Evolutionary conservation across 257 asterid genomes (phyloP).

Genomic region (Solanum paucissectum): DNA sequence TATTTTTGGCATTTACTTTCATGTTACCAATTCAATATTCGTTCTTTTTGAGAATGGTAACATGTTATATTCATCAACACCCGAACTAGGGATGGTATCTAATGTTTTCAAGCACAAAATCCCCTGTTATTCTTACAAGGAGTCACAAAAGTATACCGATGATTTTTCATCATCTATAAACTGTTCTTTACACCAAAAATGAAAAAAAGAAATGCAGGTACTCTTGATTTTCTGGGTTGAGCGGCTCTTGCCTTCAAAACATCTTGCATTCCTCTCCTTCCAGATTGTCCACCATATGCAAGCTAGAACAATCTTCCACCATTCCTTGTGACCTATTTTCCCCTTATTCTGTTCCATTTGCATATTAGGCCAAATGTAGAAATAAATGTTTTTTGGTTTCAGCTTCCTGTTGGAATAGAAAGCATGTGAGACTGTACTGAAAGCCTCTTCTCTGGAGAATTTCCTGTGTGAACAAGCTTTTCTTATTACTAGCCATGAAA

Average conservation of each 20-base stretch:
- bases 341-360: background rate
- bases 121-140: background rate
- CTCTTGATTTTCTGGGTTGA: background rate
- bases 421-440: background rate
- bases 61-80: background rate
- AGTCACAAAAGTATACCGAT: background rate
- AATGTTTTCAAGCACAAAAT: background rate
- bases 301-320: background rate
- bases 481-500: background rate
- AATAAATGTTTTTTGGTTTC: background rate
- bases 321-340: background rate
- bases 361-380: background rate
- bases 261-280: background rate
- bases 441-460: background rate
- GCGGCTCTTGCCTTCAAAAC: background rate
- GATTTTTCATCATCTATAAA: background rate
- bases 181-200: background rate
- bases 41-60: background rate
- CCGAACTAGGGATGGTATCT: background rate
- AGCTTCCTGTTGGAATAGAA: background rate
- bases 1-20: background rate
- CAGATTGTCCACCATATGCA: background rate
- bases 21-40: background rate
- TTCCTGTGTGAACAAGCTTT: background rate
- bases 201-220: background rate